Evolutionary conservation across 371 early-diverging fungal genomes (phyloP), one percentile per base, ranked within the genome.

Genomic region (Zopfochytrium polystomum): DNA sequence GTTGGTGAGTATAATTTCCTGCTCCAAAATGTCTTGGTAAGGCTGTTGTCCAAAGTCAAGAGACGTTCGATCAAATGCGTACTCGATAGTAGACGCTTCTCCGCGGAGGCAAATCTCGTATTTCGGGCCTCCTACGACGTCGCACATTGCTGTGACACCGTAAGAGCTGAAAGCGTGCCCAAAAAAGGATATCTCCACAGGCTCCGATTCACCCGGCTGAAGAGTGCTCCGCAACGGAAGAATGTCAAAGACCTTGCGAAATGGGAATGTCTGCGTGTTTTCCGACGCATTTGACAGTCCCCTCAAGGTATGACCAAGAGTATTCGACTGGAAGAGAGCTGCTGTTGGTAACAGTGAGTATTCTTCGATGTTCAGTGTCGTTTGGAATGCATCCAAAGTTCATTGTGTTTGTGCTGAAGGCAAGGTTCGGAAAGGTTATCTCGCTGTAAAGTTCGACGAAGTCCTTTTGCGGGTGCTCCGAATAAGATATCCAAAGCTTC

Each of bases 401-500:
- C 1, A 77, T 30, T 0, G 52, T n/a, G n/a, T 47, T 45, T 9
- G 63, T 53, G 15, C 62, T 56, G 33, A 81, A 75, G 18, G 48
- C 54, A 15, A 81, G 55, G 53, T 83, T 83, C 0, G 83, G 83
- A 56, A 80, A 83, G 2, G 66, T 57, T 3, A 74, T 70, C 34
- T 73, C 72, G 46, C 71, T 67, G 27, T 58, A 68, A 0, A 83
- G 66, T 11, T 80, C 80, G n/a, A 80, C 67, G 15, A 66, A 54
- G 46, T 78, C 80, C n/a, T 52, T 48, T 43, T 80, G 81, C 2
- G 83, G 80, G 49, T 83, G 83, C 57, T 81, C 81, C 2, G 60
- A 59, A 55, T 80, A 83, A 5, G 65, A 63, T 11, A 81, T 66
- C 15, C 65, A 48, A 18, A 80, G 64, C 57, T 77, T 76, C 3